Conservation (phyloP, 2,329 filamentous ascomycete genomes). For the Cryphonectria naterciae region DNA sequence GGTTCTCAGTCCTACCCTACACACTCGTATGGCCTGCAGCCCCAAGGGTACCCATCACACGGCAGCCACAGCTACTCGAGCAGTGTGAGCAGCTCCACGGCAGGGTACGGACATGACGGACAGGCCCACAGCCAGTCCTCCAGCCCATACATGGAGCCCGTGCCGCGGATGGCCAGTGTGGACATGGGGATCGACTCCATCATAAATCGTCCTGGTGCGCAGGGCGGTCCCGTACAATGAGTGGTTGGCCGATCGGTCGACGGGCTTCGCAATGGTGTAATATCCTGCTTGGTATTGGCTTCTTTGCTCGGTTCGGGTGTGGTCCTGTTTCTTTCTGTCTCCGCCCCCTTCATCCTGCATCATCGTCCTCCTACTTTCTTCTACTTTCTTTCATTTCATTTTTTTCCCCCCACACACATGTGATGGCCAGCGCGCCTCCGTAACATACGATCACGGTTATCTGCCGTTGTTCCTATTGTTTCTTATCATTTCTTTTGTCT, state of each 20-base stretch:
- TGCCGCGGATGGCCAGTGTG: slow-evolving; percentile 55
- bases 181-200: slow-evolving; percentile 66
- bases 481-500: slow-evolving; percentile 14
- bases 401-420: not conserved
- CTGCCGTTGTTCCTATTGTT: not conserved
- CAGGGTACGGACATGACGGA: slow-evolving; percentile 37
- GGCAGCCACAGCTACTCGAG: slow-evolving; percentile 54
- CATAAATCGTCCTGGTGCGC: slow-evolving; percentile 52
- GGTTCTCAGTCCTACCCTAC: slow-evolving; percentile 37
- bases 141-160: slow-evolving; percentile 53
- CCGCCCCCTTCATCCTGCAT: not conserved
- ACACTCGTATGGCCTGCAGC: slow-evolving; percentile 31
- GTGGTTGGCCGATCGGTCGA: not conserved
- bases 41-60: slow-evolving; percentile 32
- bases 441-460: not conserved
- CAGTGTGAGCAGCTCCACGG: slow-evolving; percentile 54
- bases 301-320: not conserved
- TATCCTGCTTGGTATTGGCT: not conserved
- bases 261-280: not conserved
- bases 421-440: not conserved
- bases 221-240: slow-evolving; percentile 7
- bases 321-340: not conserved
- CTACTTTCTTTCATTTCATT: not conserved
- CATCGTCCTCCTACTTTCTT: not conserved
- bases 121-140: slow-evolving; percentile 42